A percentile compares a stretch with the other conserved stretches of the same genome.
Evolutionary conservation across 2,329 filamentous ascomycete genomes (phyloP).

Genomic region (Niveomyces coronatus): DNA sequence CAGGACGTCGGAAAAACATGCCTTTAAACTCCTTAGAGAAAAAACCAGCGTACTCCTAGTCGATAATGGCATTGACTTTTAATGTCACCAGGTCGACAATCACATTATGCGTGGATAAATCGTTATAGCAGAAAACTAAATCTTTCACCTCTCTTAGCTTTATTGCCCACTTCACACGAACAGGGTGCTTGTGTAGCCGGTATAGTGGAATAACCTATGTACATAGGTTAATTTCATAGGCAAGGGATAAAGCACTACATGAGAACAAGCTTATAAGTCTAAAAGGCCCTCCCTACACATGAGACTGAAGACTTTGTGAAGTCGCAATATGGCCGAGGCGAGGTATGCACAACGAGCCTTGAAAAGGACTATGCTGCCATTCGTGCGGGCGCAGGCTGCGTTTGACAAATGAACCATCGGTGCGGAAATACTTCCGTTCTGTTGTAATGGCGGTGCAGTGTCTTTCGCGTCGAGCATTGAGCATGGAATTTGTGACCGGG

Average conservation of each 20-base stretch:
- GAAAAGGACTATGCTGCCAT: conserved; percentile 10
- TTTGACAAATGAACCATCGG: conserved; percentile 11
- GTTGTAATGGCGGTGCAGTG: conserved; percentile 6
- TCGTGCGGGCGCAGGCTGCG: conserved; percentile 11
- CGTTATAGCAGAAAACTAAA: conserved; percentile 14
- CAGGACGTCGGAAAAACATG: conserved; percentile 15
- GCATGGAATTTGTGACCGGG: conserved; percentile 9
- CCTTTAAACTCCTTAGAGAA: conserved; percentile 20
- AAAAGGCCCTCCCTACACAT: background rate
- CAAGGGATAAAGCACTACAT: background rate
- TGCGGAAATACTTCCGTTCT: conserved; percentile 10
- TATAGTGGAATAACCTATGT: background rate
- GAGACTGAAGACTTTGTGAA: background rate
- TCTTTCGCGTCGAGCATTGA: conserved; percentile 9
- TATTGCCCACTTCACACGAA: conserved; percentile 9
- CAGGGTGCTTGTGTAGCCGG: background rate
- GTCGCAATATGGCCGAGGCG: conserved; percentile 5
- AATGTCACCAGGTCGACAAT: conserved; percentile 16
- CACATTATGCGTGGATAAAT: conserved; percentile 11
- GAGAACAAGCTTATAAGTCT: background rate
- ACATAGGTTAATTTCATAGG: background rate
- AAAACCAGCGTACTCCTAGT: conserved; percentile 29
- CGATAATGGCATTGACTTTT: conserved; percentile 23
- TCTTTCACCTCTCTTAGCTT: conserved; percentile 10
- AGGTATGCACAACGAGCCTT: conserved; percentile 8